Percentiles rank a stretch among this genome's conserved stretches.
phyloP scores from a whole-genome alignment of 129 eudicot genomes.

The Flaveria bidentis region DNA sequence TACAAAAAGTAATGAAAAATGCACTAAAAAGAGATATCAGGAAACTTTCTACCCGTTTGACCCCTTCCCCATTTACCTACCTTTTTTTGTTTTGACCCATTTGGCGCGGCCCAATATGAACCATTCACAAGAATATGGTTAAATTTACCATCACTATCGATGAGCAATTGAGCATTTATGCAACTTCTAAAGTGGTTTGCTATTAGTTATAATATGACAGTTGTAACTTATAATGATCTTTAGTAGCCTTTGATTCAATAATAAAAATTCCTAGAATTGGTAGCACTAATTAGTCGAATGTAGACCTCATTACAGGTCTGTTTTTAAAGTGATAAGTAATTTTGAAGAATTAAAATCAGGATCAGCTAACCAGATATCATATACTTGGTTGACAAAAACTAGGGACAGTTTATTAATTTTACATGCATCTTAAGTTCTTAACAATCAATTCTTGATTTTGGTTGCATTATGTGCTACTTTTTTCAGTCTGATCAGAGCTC shows the following conservation, averaged over 20 bases:
- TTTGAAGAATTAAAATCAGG: not conserved
- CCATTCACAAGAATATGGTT: not conserved
- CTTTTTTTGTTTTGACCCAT: not conserved
- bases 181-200: not conserved
- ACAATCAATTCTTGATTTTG: constrained; percentile 8
- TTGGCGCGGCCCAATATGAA: not conserved
- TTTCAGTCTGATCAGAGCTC: constrained; percentile 66
- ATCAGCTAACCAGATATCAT: not conserved
- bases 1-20: not conserved
- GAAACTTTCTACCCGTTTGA: constrained; percentile 2
- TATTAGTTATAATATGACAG: not conserved
- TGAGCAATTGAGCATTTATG: not conserved
- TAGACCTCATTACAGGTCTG: constrained; percentile 11
- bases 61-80: not conserved
- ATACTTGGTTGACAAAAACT: not conserved
- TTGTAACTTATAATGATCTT: constrained; percentile 13
- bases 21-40: not conserved
- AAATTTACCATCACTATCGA: not conserved
- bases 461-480: constrained; percentile 15
- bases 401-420: not conserved
- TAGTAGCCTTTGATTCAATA: not conserved
- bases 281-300: not conserved
- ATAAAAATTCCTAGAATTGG: not conserved
- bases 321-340: not conserved
- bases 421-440: not conserved